Base-by-base conservation (phyloP, 2,329 filamentous ascomycete genomes). In the Sarocladium brachiariae region DNA sequence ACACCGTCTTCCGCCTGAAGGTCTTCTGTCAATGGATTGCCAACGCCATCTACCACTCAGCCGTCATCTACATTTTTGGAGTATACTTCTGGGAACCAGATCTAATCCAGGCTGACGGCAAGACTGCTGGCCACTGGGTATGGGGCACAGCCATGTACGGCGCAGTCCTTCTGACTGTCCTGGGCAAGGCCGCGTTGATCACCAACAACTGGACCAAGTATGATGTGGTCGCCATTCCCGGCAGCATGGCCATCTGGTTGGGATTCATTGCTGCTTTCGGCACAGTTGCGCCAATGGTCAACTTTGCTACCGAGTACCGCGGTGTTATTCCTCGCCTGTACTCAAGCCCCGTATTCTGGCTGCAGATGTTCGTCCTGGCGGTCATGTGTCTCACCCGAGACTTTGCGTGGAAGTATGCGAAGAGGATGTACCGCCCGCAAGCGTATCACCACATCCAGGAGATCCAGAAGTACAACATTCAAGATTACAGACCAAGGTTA, bases 161-260 rank as follows among this genome's bases (percentile, higher is more conserved):
- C 1, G 85, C 93, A 6, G 89, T 89, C n/a, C 80, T 99, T 19
- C 81, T 91, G 21, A 97, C 93, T 0, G 92, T 97, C 0, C 82
- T 99, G 3, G 88, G 90, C 55, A 99, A 99, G 71, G 93, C 93
- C 3, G 90, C 89, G 1, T 77, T 99, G 53, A 88, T 97, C 57
- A 96, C 92, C 19, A 96, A 89, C 68, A 92, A 96, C 69, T 99
- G 93, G 93, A 99, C 93, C 45, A 99, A 99, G 70, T 99, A 96
- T 67, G 91, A 95, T 54, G 81, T 99, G 56, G 81, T 97, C 56
- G 90, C 93, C 30, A 99, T 99, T 56, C 93, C 93, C 0, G 93
- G 93, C 33, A 95, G 88, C 55, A 86, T 99, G 78, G 69, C 85
- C 16, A 81, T 99, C 59, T 99, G 93, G 93, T 82, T 95, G 65